Base-by-base conservation (phyloP, 2,329 filamentous ascomycete species). In the Epichloe sp. region DNA sequence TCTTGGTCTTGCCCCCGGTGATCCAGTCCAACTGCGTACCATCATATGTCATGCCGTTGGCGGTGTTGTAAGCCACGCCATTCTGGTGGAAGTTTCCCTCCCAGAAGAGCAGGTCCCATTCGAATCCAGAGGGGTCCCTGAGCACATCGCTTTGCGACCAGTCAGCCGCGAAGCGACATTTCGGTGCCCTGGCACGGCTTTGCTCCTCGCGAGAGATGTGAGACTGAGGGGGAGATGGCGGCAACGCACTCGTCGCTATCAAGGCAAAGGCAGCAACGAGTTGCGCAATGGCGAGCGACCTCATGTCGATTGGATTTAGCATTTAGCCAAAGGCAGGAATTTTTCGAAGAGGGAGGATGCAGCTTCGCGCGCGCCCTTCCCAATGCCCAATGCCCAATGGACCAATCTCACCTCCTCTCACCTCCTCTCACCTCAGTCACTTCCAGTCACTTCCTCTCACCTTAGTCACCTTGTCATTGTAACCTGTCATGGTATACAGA, bases 71-170 rank as follows among this genome's bases (percentile, higher is more conserved):
- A 10, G 63, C 60, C 3, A 72, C 60, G 21, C 67, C 62, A 47
- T 71, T 64, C 47, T 68, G 65, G 48, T 71, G 69, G 36, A 72
- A 71, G 23, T 68, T 63, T n/a, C 67, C 69, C 53, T 73, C 70
- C 68, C 69, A 72, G 54, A 66, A 70, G 14, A 72, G 53, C 15
- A 71, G 53, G 47, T 70, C 63, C 55, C 60, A 63, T 26, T 64
- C 59, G 31, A 71, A 70, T 2, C 59, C 56, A 10, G 62, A 56
- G 0, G 66, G 56, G 6, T 61, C 53, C 12, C 56, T 48, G 4
- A 70, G 54, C 6, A 65, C 57, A 7, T 65, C 53, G 1, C 61
- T 48, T 12, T 62, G 60, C 0, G 62, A 58, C 63, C 62, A 65
- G 5, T 64, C 50, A 0, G 58, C 51, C 0, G 58, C 62, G 47